Evolutionary conservation across 106 monocot genomes (phyloP).

Genomic region (Gastrodia elata): DNA sequence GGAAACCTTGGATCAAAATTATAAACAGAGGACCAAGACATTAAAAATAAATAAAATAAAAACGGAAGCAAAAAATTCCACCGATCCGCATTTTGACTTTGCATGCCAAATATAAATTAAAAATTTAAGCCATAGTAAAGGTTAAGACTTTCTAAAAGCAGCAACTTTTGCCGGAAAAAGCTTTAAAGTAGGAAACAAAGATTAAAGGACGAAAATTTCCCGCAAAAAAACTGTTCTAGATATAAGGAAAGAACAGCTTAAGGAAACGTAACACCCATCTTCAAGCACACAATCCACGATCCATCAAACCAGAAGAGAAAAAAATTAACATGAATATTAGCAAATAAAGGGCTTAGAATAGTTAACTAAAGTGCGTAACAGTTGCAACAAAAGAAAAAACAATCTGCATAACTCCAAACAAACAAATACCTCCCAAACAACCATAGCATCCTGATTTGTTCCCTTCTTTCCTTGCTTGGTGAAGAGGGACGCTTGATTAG

Average conservation of each 20-base stretch:
- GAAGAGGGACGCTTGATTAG: constrained; percentile 21
- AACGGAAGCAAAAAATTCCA: neutral
- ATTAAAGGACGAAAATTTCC: neutral
- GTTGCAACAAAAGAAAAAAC: neutral
- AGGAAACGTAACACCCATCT: neutral
- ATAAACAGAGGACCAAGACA: neutral
- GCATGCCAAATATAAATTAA: neutral
- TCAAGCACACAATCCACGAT: neutral
- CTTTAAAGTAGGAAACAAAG: neutral
- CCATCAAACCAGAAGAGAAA: neutral
- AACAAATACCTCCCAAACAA: constrained; percentile 48
- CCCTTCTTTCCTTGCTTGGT: constrained; percentile 50
- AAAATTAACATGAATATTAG: neutral
- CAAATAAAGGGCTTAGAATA: neutral
- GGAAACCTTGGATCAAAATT: neutral
- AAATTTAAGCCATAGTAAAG: neutral
- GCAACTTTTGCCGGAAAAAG: neutral
- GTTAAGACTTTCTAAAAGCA: neutral
- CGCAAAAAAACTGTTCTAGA: neutral
- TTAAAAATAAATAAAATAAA: neutral
- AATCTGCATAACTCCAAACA: neutral
- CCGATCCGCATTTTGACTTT: neutral
- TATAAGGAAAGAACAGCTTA: neutral
- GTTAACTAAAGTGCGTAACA: neutral
- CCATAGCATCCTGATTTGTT: constrained; percentile 58